These are phyloP conservation scores for Quercus lobata DNA, from an alignment of 331 rosid genomes.

Conservation along the genomic window DNA sequence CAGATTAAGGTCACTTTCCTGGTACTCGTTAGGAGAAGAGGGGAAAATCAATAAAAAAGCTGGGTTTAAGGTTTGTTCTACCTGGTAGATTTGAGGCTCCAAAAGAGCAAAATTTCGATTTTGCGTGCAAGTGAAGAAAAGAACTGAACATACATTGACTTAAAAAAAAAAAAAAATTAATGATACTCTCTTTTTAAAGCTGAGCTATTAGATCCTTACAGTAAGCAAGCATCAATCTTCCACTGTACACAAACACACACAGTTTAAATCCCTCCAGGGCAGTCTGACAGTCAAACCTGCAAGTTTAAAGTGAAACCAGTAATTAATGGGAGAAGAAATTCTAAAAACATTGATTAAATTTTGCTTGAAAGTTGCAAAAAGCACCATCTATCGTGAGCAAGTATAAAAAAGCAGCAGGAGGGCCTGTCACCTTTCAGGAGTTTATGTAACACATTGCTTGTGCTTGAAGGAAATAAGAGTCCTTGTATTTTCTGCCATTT, in stretches of 20 bases:
- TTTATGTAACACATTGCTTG: conserved; percentile 95
- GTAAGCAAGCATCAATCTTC: not conserved
- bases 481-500: conserved; percentile 86
- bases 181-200: not conserved
- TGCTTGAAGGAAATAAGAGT: conserved; percentile 82
- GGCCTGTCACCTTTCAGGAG: conserved; percentile 31
- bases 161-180: not conserved
- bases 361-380: not conserved
- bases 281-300: not conserved
- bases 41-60: too few species aligned
- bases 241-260: not conserved
- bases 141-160: not conserved
- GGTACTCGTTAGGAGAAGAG: too few species aligned
- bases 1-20: too few species aligned
- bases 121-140: not conserved
- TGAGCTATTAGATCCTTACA: not conserved
- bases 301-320: not conserved
- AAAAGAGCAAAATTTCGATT: not conserved
- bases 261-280: not conserved
- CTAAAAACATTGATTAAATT: not conserved
- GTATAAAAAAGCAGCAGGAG: not conserved
- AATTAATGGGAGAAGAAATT: not conserved
- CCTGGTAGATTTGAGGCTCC: not conserved
- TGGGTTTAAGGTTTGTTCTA: too few species aligned
- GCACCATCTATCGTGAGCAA: not conserved